Evolutionary conservation across 768 basidiomycete genomes (phyloP).

Genomic region (Lentinula detonsa): DNA sequence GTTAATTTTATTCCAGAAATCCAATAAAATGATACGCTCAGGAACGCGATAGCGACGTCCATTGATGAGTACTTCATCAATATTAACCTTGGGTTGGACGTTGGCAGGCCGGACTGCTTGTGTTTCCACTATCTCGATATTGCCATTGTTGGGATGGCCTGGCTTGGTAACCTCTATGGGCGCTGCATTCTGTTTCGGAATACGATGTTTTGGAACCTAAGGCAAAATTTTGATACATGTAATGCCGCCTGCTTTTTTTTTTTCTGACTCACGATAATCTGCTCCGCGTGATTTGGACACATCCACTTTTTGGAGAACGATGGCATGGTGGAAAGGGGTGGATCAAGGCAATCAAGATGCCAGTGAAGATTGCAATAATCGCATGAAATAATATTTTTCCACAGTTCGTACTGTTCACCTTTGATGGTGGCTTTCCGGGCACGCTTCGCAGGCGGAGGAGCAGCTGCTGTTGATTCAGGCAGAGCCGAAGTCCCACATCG

Average conservation of each 20-base stretch:
- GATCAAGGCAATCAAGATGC: slow-evolving; percentile 95
- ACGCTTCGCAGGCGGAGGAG: slow-evolving; percentile 48
- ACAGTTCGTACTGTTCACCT: slow-evolving; percentile 42
- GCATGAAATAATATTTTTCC: slow-evolving; percentile 82
- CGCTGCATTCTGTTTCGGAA: slow-evolving; percentile 62
- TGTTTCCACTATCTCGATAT: slow-evolving; percentile 71
- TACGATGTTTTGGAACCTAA: slow-evolving; percentile 74
- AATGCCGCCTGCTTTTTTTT: background rate
- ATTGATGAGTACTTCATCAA: slow-evolving; percentile 84
- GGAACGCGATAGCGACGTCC: slow-evolving; percentile 90
- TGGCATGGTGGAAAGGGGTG: slow-evolving; percentile 83
- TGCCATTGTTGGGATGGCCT: slow-evolving; percentile 82
- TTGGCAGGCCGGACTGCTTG: slow-evolving; percentile 37
- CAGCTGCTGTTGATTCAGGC: slow-evolving; percentile 45
- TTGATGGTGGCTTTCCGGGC: slow-evolving; percentile 44
- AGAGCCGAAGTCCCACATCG: slow-evolving; percentile 81
- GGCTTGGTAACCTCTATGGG: slow-evolving; percentile 74
- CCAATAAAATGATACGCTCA: slow-evolving; percentile 84
- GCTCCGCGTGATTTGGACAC: slow-evolving; percentile 97
- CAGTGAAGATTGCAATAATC: slow-evolving; percentile 94
- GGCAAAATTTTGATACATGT: slow-evolving; percentile 7
- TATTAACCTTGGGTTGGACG: slow-evolving; percentile 40
- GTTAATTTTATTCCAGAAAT: slow-evolving; percentile 89
- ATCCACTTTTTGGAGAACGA: slow-evolving; percentile 92
- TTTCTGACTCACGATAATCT: slow-evolving; percentile 57